phyloP scores from a whole-genome alignment of 345 rosid genomes.

The Ceriops decandra region DNA sequence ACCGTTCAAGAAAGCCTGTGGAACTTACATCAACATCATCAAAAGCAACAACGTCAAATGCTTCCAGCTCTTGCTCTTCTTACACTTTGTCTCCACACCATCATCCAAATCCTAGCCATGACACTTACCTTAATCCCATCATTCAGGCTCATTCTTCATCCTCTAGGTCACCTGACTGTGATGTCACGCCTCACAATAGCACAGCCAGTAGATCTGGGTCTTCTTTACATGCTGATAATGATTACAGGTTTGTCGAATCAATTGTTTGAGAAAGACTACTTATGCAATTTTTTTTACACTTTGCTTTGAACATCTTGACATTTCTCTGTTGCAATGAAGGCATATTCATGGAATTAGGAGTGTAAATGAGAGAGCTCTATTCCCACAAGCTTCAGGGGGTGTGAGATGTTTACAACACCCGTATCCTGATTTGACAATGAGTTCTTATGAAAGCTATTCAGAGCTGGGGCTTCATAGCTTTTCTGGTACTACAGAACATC shows the following conservation, averaged over 20 bases:
- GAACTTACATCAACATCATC: slow-evolving; percentile 36
- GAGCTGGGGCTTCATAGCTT: slow-evolving; percentile 34
- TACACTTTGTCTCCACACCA: slow-evolving; percentile 3
- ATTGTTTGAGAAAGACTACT: background rate
- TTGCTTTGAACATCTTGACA: background rate
- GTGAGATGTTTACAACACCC: slow-evolving; percentile 23
- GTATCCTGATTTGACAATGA: slow-evolving; percentile 23
- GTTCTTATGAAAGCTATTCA: slow-evolving; percentile 27
- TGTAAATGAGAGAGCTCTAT: slow-evolving; percentile 55
- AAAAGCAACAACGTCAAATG: background rate
- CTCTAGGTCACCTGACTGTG: slow-evolving; percentile 33
- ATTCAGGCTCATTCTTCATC: slow-evolving; percentile 40
- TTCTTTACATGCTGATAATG: slow-evolving; percentile 40
- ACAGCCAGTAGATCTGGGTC: slow-evolving; percentile 38
- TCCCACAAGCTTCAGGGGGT: slow-evolving; percentile 60
- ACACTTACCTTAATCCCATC: slow-evolving; percentile 29
- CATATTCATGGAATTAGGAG: slow-evolving; percentile 54
- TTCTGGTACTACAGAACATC: slow-evolving; percentile 32
- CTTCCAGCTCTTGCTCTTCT: slow-evolving; percentile 17
- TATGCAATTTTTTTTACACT: background rate
- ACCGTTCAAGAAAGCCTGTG: slow-evolving; percentile 92
- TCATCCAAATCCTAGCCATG: slow-evolving; percentile 20
- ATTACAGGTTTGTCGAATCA: slow-evolving; percentile 49
- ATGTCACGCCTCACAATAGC: slow-evolving; percentile 37
- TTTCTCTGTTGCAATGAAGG: slow-evolving; percentile 24